Conservation (phyloP, 164 flowering plant genomes). For the Houttuynia cordata region DNA sequence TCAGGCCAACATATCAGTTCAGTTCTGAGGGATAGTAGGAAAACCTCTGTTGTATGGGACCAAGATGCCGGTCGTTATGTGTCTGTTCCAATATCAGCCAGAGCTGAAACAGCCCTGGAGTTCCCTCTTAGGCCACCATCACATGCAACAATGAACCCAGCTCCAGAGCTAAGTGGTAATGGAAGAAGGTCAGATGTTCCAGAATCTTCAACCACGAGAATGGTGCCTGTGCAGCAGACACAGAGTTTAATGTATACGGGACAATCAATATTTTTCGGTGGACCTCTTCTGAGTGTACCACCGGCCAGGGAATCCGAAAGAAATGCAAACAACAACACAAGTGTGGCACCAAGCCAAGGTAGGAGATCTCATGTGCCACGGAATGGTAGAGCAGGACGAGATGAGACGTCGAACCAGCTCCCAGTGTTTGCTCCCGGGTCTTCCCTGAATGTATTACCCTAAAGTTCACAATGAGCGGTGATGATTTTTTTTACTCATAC, state of each 20-base stretch:
- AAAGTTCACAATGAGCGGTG: neutral
- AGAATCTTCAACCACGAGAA: conserved; percentile 26
- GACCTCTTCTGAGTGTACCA: conserved; percentile 57
- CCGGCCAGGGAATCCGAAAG: conserved; percentile 29
- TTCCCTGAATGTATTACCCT: conserved; percentile 8
- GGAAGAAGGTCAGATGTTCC: conserved; percentile 23
- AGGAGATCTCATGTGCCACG: conserved; percentile 21
- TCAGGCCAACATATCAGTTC: conserved; percentile 34
- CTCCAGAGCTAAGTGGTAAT: conserved; percentile 20
- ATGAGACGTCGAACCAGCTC: conserved; percentile 53
- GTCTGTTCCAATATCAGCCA: conserved; percentile 50
- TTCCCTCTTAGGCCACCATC: conserved; percentile 23
- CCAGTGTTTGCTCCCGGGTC: conserved; percentile 69
- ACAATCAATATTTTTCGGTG: conserved; percentile 87
- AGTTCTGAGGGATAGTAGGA: conserved; percentile 54
- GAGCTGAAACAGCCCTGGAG: conserved; percentile 30
- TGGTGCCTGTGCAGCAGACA: conserved; percentile 30
- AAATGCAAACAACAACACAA: conserved; percentile 20
- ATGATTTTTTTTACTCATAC: too few relatives aligned
- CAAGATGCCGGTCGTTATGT: conserved; percentile 92
- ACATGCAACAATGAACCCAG: conserved; percentile 20
- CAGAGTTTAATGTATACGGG: conserved; percentile 68
- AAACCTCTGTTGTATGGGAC: conserved; percentile 90
- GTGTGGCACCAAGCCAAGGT: conserved; percentile 37
- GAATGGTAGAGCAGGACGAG: conserved; percentile 49